These are phyloP conservation scores for Aureobasidium sp. DNA, from an alignment of 2,329 filamentous ascomycete genomes.

Conservation along the genomic window DNA sequence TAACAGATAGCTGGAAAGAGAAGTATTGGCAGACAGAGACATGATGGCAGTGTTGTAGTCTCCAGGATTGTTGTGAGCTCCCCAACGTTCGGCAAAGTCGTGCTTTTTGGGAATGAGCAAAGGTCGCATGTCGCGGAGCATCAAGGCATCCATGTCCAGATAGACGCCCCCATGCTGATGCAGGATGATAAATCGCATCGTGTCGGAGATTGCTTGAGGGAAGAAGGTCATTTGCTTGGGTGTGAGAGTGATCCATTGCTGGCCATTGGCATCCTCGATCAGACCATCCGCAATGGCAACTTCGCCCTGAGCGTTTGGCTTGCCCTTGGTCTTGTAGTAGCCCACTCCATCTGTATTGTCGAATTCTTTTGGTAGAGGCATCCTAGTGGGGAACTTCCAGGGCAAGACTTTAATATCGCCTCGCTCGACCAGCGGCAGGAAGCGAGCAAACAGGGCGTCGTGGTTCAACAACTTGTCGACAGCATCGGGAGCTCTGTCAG, in stretches of 20 bases:
- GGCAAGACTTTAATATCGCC: slow-evolving; percentile 45
- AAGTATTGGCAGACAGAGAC: slow-evolving; percentile 48
- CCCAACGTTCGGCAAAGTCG: slow-evolving; percentile 49
- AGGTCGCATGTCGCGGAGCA: slow-evolving; percentile 49
- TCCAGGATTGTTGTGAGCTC: slow-evolving; percentile 40
- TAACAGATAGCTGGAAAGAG: slow-evolving; percentile 46
- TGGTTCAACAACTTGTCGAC: slow-evolving; percentile 44
- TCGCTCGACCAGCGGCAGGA: slow-evolving; percentile 45
- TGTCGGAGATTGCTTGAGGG: slow-evolving; percentile 50
- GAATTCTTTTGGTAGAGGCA: slow-evolving; percentile 42
- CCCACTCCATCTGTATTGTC: slow-evolving; percentile 42
- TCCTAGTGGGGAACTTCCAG: slow-evolving; percentile 47
- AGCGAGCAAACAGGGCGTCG: slow-evolving; percentile 45
- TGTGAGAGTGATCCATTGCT: slow-evolving; percentile 46
- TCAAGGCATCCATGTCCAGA: slow-evolving; percentile 49
- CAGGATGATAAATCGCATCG: slow-evolving; percentile 47
- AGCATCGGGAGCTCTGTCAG: slow-evolving; percentile 43
- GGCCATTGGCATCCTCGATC: slow-evolving; percentile 40
- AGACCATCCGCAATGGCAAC: slow-evolving; percentile 43
- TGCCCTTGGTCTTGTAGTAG: slow-evolving; percentile 41
- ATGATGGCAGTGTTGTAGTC: slow-evolving; percentile 52
- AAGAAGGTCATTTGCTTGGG: slow-evolving; percentile 50
- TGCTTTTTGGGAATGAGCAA: slow-evolving; percentile 44
- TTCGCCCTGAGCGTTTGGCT: slow-evolving; percentile 35
- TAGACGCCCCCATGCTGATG: slow-evolving; percentile 48